phyloP scores from a whole-genome alignment of 1,139 yeast species.

The Nakaseomyces glabratus region DNA sequence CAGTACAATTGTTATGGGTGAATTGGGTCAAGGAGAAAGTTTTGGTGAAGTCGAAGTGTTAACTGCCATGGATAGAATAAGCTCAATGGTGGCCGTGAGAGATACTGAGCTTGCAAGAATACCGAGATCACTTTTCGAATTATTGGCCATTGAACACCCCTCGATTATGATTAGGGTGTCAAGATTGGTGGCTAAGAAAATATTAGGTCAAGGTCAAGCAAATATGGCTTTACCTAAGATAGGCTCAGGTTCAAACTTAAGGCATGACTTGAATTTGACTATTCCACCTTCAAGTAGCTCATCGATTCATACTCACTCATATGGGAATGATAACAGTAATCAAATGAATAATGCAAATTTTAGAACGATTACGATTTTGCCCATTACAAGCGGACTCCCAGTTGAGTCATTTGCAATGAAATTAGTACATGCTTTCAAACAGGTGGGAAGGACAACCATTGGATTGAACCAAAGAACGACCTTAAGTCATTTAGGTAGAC shows the following conservation, averaged over 20 bases:
- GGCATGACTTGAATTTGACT: constrained; percentile 21
- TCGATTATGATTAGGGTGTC: constrained; percentile 86
- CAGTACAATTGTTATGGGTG: constrained; percentile 43
- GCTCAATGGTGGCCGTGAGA: constrained; percentile 76
- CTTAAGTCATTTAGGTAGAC: constrained; percentile 72
- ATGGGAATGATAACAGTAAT: constrained; percentile 13
- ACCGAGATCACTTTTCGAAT: constrained; percentile 81
- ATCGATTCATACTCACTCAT: constrained; percentile 11
- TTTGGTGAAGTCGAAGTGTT: constrained; percentile 93
- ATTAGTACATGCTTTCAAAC: constrained; percentile 58
- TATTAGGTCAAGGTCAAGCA: constrained; percentile 26
- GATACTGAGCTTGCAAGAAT: constrained; percentile 91
- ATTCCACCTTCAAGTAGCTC: constrained; percentile 19
- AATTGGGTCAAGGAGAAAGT: constrained; percentile 89
- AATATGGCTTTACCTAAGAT: constrained; percentile 11
- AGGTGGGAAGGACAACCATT: constrained; percentile 65
- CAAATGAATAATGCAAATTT: constrained; percentile 32
- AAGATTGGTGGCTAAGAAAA: constrained; percentile 73
- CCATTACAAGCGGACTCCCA: constrained; percentile 72
- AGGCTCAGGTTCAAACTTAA: constrained; percentile 15
- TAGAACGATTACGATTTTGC: constrained; percentile 77
- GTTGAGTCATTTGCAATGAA: constrained; percentile 75
- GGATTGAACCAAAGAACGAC: constrained; percentile 77
- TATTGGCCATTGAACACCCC: constrained; percentile 76
- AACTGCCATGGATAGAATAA: constrained; percentile 67